Conservation (phyloP, 2,329 filamentous ascomycete species). For the Beauveria bassiana region DNA sequence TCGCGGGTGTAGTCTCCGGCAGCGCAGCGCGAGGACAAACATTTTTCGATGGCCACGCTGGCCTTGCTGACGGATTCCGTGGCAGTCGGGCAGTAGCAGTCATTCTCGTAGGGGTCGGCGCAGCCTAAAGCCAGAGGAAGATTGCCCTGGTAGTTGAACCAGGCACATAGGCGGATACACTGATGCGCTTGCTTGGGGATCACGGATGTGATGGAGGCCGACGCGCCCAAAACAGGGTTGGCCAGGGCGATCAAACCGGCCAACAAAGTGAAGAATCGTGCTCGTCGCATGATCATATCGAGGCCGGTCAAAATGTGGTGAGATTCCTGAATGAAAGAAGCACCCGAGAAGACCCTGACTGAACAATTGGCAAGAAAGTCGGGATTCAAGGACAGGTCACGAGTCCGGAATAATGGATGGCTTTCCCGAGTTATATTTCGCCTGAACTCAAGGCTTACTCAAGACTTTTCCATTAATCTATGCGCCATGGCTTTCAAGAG, state of each 20-base stretch:
- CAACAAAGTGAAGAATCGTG: background rate
- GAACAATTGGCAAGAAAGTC: too few species aligned
- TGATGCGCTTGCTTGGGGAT: constrained; percentile 2
- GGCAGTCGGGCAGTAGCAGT: constrained; percentile 21
- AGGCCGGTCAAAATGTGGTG: too few species aligned
- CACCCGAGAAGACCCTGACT: background rate
- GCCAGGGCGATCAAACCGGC: background rate
- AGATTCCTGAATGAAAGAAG: too few species aligned
- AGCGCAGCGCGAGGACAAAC: constrained; percentile 15
- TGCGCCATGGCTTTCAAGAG: too few species aligned
- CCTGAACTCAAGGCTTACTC: too few species aligned
- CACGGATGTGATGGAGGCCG: background rate
- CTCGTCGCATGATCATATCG: background rate
- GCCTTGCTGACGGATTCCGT: constrained; percentile 16
- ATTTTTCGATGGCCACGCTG: constrained; percentile 16
- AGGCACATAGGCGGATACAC: background rate
- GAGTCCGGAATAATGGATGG: too few species aligned
- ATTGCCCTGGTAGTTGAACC: constrained; percentile 11
- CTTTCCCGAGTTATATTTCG: background rate
- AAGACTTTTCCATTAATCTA: too few species aligned
- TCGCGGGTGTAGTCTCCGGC: constrained; percentile 18
- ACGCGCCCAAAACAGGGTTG: background rate
- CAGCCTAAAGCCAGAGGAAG: constrained; percentile 19
- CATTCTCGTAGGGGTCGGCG: constrained; percentile 18
- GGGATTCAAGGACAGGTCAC: too few species aligned